Evolutionary conservation across 495 filamentous ascomycete genomes (phyloP).

Genomic region (Durotheca rogersii): DNA sequence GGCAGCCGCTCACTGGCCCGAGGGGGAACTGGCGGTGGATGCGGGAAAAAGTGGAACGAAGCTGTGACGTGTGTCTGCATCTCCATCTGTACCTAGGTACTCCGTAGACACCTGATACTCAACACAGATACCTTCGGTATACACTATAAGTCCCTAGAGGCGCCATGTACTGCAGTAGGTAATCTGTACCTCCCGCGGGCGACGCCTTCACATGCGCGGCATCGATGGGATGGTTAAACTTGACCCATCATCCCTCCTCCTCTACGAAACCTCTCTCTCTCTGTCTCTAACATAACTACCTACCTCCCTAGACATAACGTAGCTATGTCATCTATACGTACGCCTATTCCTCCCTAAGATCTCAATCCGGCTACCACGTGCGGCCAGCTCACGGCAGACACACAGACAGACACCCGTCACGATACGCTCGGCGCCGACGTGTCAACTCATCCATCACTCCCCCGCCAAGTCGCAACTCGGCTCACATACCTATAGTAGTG

Average conservation of each 20-base stretch:
- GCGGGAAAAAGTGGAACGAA: slow-evolving; percentile 13
- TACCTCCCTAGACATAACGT: slow-evolving; percentile 2
- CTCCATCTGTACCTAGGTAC: background rate
- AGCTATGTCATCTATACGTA: background rate
- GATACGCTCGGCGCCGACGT: slow-evolving; percentile 1
- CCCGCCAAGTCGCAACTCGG: background rate
- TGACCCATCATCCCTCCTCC: no score
- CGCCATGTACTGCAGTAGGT: no score
- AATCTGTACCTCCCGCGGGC: no score
- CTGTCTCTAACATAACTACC: no score
- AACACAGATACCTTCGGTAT: no score
- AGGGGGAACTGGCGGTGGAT: slow-evolving; percentile 28
- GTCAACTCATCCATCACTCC: background rate
- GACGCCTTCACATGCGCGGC: no score
- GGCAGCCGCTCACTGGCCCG: slow-evolving; percentile 29
- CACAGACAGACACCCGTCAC: no score
- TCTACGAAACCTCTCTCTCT: no score
- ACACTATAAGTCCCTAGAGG: no score
- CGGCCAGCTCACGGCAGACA: background rate
- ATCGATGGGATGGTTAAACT: no score
- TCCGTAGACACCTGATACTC: slow-evolving; percentile 2
- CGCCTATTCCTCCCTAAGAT: background rate
- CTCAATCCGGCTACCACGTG: slow-evolving; percentile 1
- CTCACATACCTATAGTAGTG: background rate
- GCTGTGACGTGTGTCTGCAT: background rate